These are phyloP conservation scores for Ogataea wickerhamii DNA, from an alignment of 805 yeast genomes.

Conservation along the genomic window DNA sequence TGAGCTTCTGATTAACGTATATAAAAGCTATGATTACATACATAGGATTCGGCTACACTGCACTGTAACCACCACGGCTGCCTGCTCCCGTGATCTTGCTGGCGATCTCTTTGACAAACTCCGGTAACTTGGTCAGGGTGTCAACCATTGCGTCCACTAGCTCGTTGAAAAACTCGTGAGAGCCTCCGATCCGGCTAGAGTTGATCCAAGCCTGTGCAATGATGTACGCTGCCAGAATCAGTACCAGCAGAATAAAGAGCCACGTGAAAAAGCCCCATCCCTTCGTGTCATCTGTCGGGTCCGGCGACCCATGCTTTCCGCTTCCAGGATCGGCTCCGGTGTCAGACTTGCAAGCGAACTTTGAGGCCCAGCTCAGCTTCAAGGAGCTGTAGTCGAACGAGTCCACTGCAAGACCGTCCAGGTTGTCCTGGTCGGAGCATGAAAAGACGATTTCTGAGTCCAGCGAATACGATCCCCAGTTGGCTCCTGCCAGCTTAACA, in stretches of 20 bases:
- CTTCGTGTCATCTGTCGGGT: slow-evolving; percentile 33
- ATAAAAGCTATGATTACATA: no score
- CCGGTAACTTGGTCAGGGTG: slow-evolving; percentile 56
- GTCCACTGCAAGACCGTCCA: slow-evolving; percentile 28
- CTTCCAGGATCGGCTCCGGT: slow-evolving; percentile 29
- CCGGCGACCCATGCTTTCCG: slow-evolving; percentile 23
- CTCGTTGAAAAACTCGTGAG: slow-evolving; percentile 68
- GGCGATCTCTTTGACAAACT: slow-evolving; percentile 62
- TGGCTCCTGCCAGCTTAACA: slow-evolving; percentile 46
- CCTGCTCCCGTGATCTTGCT: slow-evolving; percentile 61
- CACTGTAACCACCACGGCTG: slow-evolving; percentile 87
- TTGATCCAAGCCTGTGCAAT: slow-evolving; percentile 74
- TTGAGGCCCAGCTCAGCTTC: slow-evolving; percentile 30
- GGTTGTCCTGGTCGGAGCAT: slow-evolving; percentile 38
- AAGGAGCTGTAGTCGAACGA: slow-evolving; percentile 38
- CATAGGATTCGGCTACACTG: slow-evolving; percentile 52
- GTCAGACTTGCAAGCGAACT: slow-evolving; percentile 36
- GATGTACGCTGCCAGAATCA: slow-evolving; percentile 67
- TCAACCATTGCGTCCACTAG: slow-evolving; percentile 65
- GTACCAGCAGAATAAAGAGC: slow-evolving; percentile 69
- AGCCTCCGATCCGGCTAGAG: slow-evolving; percentile 59
- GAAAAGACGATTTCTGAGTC: slow-evolving; percentile 44
- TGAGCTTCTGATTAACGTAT: no score
- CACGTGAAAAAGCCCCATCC: slow-evolving; percentile 84
- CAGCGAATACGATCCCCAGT: slow-evolving; percentile 66